Conservation (phyloP, 257 asterid species). For the Misopates orontium region DNA sequence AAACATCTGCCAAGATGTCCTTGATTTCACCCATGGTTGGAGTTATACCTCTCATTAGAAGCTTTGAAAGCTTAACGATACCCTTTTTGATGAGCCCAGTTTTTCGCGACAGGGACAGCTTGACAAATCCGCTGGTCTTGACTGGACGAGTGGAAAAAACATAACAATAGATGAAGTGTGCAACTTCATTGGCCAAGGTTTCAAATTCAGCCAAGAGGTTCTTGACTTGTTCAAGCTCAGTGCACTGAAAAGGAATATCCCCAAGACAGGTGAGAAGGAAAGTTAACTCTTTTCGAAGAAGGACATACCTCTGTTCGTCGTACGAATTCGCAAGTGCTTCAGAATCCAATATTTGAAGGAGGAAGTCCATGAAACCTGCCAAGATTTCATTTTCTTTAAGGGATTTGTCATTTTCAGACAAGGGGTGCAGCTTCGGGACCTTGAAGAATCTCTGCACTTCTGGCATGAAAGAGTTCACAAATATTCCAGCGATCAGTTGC, state of each 20-base stretch:
- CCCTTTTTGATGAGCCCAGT: background rate
- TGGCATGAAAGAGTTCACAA: too few relatives aligned
- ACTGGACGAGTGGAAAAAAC: background rate
- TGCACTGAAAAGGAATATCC: background rate
- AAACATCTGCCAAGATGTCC: background rate
- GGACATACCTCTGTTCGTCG: background rate
- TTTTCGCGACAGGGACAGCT: background rate
- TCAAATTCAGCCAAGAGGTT: background rate
- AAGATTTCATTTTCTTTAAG: constrained; percentile 8
- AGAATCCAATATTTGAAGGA: background rate
- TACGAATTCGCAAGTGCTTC: background rate
- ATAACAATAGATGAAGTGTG: background rate
- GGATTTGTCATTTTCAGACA: too few relatives aligned
- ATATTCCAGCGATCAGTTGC: too few relatives aligned
- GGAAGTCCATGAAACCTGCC: constrained; percentile 15
- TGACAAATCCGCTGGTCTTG: too few relatives aligned
- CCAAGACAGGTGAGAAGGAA: constrained; percentile 24
- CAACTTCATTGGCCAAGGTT: background rate
- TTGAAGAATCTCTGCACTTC: too few relatives aligned
- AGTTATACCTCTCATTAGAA: too few relatives aligned
- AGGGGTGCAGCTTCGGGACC: too few relatives aligned
- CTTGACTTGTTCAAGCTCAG: background rate
- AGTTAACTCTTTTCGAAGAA: constrained; percentile 11
- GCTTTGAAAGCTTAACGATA: background rate
- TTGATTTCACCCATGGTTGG: too few relatives aligned